These are phyloP conservation scores for Fusarium udum DNA, from an alignment of 2,329 filamentous ascomycete species.

Conservation along the genomic window DNA sequence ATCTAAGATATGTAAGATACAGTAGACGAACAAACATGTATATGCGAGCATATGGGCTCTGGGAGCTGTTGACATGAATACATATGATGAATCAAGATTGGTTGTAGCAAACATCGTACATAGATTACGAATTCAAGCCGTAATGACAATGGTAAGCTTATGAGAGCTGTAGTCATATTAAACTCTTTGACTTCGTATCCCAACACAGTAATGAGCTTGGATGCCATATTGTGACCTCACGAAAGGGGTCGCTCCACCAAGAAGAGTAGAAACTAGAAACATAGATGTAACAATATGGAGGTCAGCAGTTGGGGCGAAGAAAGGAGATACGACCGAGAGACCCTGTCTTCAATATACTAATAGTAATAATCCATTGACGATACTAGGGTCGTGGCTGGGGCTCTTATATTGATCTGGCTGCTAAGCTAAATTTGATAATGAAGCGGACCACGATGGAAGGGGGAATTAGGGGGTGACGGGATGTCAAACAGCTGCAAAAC, in stretches of 20 bases:
- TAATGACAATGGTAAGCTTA: neutral
- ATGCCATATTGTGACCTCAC: neutral
- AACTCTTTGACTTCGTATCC: neutral
- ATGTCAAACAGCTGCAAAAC: neutral
- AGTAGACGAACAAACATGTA: conserved; percentile 24
- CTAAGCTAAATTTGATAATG: conserved; percentile 30
- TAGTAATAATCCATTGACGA: conserved; percentile 16
- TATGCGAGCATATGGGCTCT: conserved; percentile 2
- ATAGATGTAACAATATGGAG: neutral
- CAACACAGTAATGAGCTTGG: neutral
- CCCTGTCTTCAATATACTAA: conserved; percentile 19
- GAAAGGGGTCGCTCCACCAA: conserved; percentile 12
- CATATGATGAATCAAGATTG: neutral
- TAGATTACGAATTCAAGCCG: neutral
- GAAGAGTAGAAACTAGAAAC: neutral
- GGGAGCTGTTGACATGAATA: neutral
- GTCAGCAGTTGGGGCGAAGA: conserved; percentile 2
- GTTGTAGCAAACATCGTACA: neutral
- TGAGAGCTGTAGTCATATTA: neutral
- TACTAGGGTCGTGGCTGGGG: conserved; percentile 27
- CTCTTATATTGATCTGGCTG: conserved; percentile 24
- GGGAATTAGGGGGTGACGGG: conserved; percentile 5
- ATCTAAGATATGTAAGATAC: conserved; percentile 43
- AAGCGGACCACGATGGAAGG: neutral
- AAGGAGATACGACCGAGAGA: conserved; percentile 16